Percentiles rank a stretch among this genome's conserved stretches.
Conservation (phyloP, 495 filamentous ascomycete genomes). For the Xylaria palmicola region DNA sequence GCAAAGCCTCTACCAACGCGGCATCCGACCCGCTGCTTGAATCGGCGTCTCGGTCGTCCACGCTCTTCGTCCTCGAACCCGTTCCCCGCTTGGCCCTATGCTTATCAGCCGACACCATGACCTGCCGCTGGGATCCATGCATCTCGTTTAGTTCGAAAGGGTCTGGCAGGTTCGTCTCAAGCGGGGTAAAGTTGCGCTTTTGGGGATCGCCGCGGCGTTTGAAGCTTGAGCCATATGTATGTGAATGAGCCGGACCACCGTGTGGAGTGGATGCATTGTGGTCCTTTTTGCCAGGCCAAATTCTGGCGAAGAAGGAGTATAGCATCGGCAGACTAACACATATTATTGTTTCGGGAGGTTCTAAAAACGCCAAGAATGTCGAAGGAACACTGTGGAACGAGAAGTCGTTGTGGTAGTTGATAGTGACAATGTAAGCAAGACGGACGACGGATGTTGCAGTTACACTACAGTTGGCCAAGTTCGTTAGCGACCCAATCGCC, state of each 20-base stretch:
- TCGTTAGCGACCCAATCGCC: neutral
- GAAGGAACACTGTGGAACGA: constrained; percentile 12
- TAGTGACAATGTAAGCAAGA: constrained; percentile 11
- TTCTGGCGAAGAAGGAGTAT: neutral
- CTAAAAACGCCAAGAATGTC: constrained; percentile 10
- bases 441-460: constrained; percentile 11
- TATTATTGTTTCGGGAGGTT: constrained; percentile 8
- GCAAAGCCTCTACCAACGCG: neutral
- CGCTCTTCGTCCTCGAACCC: neutral
- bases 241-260: neutral
- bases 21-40: constrained; percentile 4
- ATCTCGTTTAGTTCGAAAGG: constrained; percentile 14
- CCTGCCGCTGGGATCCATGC: neutral
- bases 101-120: constrained; percentile 4
- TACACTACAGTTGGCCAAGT: neutral
- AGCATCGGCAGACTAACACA: constrained; percentile 16
- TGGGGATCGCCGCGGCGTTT: constrained; percentile 1
- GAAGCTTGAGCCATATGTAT: constrained; percentile 1
- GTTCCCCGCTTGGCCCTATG: neutral
- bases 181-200: constrained; percentile 1
- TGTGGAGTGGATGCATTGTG: neutral
- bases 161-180: constrained; percentile 6
- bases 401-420: constrained; percentile 17
- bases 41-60: constrained; percentile 4
- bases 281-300: neutral